Evolutionary conservation across 495 filamentous ascomycete species (phyloP).

Genomic region (Neurospora sp.): DNA sequence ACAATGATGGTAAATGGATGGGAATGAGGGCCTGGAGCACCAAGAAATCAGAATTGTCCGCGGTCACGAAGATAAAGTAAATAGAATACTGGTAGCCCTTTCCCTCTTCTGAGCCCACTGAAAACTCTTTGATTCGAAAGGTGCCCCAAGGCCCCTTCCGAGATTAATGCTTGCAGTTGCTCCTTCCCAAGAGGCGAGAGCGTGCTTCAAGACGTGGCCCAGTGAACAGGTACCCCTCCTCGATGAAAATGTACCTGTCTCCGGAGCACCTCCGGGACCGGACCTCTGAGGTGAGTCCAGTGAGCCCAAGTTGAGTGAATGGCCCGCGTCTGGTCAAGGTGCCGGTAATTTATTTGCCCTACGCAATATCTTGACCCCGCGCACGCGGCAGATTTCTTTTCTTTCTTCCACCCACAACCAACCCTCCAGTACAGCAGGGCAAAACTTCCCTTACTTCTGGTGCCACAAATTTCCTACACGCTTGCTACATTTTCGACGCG

Average conservation of each 20-base stretch:
- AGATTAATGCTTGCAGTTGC: not conserved
- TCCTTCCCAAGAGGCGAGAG: not conserved
- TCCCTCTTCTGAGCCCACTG: not conserved
- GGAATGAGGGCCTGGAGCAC: too few relatives aligned
- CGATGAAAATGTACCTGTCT: not conserved
- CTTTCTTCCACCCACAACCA: not conserved
- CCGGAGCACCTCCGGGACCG: not conserved
- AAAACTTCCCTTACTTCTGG: too few relatives aligned
- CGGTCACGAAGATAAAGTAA: not conserved
- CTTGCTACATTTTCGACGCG: not conserved
- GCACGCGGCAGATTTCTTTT: not conserved
- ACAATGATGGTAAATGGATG: too few relatives aligned
- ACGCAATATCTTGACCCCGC: not conserved
- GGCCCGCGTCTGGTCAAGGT: not conserved
- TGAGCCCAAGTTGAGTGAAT: not conserved
- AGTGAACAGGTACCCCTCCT: not conserved
- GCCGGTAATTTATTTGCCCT: not conserved
- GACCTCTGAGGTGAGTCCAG: not conserved
- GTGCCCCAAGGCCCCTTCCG: not conserved
- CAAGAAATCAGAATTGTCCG: not conserved
- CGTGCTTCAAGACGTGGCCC: not conserved
- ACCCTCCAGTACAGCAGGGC: not conserved
- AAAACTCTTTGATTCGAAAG: not conserved
- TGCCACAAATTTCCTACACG: not conserved
- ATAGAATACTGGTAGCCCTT: not conserved